Conservation (phyloP, 495 filamentous ascomycete genomes). For the Lasiosphaeris hirsuta region DNA sequence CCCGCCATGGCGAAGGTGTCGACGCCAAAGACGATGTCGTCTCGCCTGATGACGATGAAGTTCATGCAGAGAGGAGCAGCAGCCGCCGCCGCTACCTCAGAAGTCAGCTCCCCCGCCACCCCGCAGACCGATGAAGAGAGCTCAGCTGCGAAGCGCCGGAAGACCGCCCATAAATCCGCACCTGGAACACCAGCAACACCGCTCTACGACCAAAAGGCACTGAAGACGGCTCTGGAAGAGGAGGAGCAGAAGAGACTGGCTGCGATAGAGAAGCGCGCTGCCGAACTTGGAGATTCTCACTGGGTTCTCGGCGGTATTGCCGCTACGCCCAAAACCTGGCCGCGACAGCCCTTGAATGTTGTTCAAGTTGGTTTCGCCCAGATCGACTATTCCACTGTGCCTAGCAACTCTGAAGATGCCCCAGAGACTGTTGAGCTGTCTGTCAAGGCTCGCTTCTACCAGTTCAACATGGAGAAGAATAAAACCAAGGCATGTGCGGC, state of each 20-base stretch:
- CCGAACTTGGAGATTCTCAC: slow-evolving; percentile 75
- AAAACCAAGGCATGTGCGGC: slow-evolving; percentile 30
- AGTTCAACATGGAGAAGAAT: slow-evolving; percentile 47
- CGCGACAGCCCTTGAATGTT: slow-evolving; percentile 37
- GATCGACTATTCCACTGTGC: slow-evolving; percentile 33
- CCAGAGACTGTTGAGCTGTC: slow-evolving; percentile 8
- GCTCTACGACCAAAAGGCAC: slow-evolving; percentile 45
- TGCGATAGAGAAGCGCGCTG: slow-evolving; percentile 66
- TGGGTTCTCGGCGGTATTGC: slow-evolving; percentile 66
- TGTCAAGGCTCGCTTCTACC: slow-evolving; percentile 21
- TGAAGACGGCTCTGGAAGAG: slow-evolving; percentile 66
- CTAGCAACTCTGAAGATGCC: slow-evolving; percentile 14
- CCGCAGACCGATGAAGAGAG: slow-evolving; percentile 37
- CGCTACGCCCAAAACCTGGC: slow-evolving; percentile 14
- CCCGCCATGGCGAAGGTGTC: slow-evolving; percentile 37
- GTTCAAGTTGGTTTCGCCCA: slow-evolving; percentile 49
- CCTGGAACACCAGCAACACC: slow-evolving; percentile 17
- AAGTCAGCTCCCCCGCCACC: slow-evolving; percentile 41
- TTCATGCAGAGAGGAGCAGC: slow-evolving; percentile 94
- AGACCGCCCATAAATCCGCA: slow-evolving; percentile 28
- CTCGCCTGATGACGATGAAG: slow-evolving; percentile 91
- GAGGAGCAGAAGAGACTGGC: slow-evolving; percentile 72
- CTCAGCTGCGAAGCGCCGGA: slow-evolving; percentile 51
- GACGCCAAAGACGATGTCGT: slow-evolving; percentile 75
- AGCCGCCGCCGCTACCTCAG: slow-evolving; percentile 37